Evolutionary conservation across 78 protist species (phyloP).

Genomic region (Dictyostelium brefeldianum): DNA sequence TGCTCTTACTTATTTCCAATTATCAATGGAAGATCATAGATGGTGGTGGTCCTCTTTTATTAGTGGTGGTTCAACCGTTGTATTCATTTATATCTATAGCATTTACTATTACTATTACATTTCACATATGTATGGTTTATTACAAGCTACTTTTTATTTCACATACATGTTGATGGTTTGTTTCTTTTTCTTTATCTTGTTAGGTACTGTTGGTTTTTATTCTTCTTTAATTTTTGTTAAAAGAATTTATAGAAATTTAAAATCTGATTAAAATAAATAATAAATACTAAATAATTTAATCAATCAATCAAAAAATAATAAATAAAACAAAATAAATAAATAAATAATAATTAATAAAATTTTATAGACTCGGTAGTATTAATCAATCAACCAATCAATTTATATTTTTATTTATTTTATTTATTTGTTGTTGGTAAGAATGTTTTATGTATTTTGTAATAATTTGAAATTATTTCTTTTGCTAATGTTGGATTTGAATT

Average conservation of each 20-base stretch:
- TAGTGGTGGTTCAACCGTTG: constrained; percentile 93
- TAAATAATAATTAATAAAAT: neutral
- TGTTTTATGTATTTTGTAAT: neutral
- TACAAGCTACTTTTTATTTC: constrained; percentile 96
- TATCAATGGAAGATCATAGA: constrained; percentile 96
- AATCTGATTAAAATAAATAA: constrained; percentile 85
- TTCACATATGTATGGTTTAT: constrained; percentile 95
- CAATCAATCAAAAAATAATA: neutral
- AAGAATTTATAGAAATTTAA: constrained; percentile 91
- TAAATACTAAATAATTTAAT: neutral
- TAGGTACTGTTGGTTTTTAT: constrained; percentile 96
- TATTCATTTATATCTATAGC: constrained; percentile 92
- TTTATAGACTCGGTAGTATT: neutral
- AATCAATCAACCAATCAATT: no score
- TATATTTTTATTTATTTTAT: no score
- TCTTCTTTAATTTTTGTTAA: constrained; percentile 93
- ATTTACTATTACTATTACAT: constrained; percentile 91
- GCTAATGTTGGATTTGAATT: constrained; percentile 17
- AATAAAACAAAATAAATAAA: neutral
- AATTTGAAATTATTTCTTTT: neutral
- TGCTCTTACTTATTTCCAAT: constrained; percentile 97
- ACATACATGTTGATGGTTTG: constrained; percentile 95
- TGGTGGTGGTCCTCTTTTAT: constrained; percentile 98
- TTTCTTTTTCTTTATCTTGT: constrained; percentile 94
- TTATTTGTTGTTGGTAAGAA: no score